Evolutionary conservation across 139 green algal species (phyloP).

Genomic region (Yamagishiella unicocca): DNA sequence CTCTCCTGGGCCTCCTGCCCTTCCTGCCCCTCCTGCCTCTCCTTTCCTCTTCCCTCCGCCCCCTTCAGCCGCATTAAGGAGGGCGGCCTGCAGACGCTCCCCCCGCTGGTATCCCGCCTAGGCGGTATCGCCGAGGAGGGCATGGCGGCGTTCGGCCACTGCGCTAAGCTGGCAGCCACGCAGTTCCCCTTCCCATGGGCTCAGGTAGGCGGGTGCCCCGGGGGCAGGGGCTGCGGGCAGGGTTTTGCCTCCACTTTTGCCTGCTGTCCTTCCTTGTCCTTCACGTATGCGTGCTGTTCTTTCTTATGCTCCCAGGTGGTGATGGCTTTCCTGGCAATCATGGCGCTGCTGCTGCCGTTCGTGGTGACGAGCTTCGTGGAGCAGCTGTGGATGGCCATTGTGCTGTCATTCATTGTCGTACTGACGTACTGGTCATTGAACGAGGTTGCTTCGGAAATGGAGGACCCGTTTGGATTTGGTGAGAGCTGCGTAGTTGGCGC

Average conservation of each 20-base stretch:
- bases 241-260: neutral
- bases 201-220: neutral
- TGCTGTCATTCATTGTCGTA: conserved; percentile 53
- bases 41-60: neutral
- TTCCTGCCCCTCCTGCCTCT: neutral
- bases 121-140: conserved; percentile 14
- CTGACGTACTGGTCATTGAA: conserved; percentile 67
- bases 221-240: neutral
- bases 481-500: too few relatives aligned
- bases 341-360: conserved; percentile 60
- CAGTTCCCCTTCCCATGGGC: conserved; percentile 80
- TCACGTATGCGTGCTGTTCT: neutral
- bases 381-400: conserved; percentile 42
- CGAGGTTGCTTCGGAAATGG: conserved; percentile 63
- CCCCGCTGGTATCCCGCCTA: neutral
- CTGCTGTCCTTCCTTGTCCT: too few relatives aligned
- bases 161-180: conserved; percentile 65
- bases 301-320: conserved; percentile 60
- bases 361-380: conserved; percentile 46
- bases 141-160: conserved; percentile 36
- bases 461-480: conserved; percentile 63
- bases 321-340: conserved; percentile 64
- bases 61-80: neutral
- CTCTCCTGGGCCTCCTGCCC: neutral
- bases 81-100: conserved; percentile 4